Conservation (phyloP, 192 early-diverging fungal genomes). For the Lunasporangiospora selenospora region DNA sequence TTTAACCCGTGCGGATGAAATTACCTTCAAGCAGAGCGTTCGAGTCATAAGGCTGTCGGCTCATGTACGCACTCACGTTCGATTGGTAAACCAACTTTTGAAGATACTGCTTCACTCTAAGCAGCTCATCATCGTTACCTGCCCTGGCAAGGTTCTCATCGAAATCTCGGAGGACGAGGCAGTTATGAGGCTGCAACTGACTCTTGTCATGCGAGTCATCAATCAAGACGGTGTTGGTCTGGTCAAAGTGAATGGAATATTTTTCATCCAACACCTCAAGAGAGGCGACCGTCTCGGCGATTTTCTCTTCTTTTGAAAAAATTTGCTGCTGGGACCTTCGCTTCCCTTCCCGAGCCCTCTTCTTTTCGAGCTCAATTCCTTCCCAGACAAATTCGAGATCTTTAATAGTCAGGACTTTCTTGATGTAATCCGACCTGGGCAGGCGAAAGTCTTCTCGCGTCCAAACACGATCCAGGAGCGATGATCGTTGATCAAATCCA, state of each 20-base stretch:
- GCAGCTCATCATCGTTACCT: conserved; percentile 53
- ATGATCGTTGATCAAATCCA: conserved; percentile 42
- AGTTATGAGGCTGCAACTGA: conserved; percentile 58
- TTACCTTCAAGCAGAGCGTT: not conserved
- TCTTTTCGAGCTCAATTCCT: conserved; percentile 31
- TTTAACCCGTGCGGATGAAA: too few relatives aligned
- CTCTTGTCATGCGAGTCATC: conserved; percentile 60
- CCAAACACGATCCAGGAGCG: conserved; percentile 63
- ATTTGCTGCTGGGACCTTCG: too few relatives aligned
- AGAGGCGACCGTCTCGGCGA: not conserved
- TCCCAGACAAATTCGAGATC: conserved; percentile 67
- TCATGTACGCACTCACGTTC: conserved; percentile 60
- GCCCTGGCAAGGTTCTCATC: not conserved
- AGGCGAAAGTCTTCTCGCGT: conserved; percentile 60
- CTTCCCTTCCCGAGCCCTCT: not conserved
- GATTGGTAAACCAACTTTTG: conserved; percentile 42
- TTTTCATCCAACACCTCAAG: too few relatives aligned
- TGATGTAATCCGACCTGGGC: conserved; percentile 44
- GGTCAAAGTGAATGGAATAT: too few relatives aligned
- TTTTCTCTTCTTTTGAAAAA: not conserved
- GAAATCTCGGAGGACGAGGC: conserved; percentile 51
- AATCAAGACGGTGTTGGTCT: conserved; percentile 59
- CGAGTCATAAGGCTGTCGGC: conserved; percentile 46
- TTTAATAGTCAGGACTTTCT: conserved; percentile 62
- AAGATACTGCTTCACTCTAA: conserved; percentile 50